Evolutionary conservation across 108 stramenopile genomes (phyloP).

Genomic region (Nannochloropsis gaditana): DNA sequence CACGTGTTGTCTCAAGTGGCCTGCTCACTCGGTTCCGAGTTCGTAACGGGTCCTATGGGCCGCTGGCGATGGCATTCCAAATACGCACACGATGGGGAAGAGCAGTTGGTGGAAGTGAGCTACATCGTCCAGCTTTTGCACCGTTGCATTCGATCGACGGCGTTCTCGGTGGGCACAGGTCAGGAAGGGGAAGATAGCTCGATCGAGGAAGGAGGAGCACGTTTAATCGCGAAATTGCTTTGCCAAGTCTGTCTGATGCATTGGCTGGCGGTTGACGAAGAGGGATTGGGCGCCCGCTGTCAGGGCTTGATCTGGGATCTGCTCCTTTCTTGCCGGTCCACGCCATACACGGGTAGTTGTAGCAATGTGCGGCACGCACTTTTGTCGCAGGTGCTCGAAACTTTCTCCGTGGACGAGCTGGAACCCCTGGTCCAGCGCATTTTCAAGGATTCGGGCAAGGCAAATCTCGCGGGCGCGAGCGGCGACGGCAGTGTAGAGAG

Average conservation of each 20-base stretch:
- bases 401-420: slow-evolving; percentile 4
- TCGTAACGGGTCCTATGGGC: not conserved
- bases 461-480: not conserved
- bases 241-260: not conserved
- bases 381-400: not conserved
- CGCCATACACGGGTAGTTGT: not conserved
- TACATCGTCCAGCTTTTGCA: not conserved
- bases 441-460: slow-evolving; percentile 9
- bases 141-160: not conserved
- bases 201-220: not conserved
- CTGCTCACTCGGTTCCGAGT: not conserved
- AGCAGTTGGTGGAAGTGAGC: slow-evolving; percentile 1
- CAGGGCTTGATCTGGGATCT: slow-evolving; percentile 2
- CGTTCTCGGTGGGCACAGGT: not conserved
- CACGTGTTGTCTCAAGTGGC: no score
- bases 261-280: slow-evolving; percentile 2
- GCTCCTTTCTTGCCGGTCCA: not conserved
- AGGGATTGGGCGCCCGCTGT: not conserved
- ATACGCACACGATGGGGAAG: not conserved
- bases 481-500: not conserved
- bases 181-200: not conserved
- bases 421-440: not conserved
- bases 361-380: not conserved
- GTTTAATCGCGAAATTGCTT: not conserved
- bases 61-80: not conserved